A percentile compares a stretch with the other conserved stretches of the same genome.
phyloP scores from a whole-genome alignment of 129 eudicot genomes.

The Flaveria trinervia region DNA sequence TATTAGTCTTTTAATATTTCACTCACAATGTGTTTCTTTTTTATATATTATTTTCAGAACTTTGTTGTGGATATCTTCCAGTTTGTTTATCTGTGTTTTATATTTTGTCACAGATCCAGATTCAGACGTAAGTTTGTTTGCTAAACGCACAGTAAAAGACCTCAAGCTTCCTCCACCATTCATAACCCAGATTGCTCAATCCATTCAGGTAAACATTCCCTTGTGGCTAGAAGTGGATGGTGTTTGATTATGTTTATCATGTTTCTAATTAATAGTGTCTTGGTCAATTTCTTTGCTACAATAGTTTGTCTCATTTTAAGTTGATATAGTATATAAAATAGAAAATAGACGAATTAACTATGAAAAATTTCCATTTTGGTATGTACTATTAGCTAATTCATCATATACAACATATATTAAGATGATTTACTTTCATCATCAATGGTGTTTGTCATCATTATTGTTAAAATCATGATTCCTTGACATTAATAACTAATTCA shows the following conservation, averaged over 20 bases:
- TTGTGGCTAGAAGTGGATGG: constrained; percentile 6
- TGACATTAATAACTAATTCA: too few relatives aligned
- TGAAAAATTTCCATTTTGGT: neutral
- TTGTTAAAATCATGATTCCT: too few relatives aligned
- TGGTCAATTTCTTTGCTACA: neutral
- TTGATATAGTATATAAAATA: neutral
- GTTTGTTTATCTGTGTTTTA: constrained; percentile 3
- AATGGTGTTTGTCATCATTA: too few relatives aligned
- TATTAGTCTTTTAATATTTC: neutral
- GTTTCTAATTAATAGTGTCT: constrained; percentile 3
- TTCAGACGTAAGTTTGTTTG: constrained; percentile 75
- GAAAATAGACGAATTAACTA: neutral
- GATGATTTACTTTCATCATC: too few relatives aligned
- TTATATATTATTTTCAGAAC: neutral
- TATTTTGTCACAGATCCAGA: constrained; percentile 65
- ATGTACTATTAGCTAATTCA: neutral
- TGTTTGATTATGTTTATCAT: constrained; percentile 11
- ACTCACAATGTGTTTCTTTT: neutral
- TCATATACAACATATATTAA: too few relatives aligned
- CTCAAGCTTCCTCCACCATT: constrained; percentile 95
- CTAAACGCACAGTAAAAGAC: constrained; percentile 80
- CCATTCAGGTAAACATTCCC: constrained; percentile 57
- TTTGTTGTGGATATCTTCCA: neutral
- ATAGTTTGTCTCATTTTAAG: neutral
- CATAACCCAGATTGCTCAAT: constrained; percentile 87